These are phyloP conservation scores for Suhomyces bolitotheri DNA, from an alignment of 1,139 yeast species.

Conservation along the genomic window DNA sequence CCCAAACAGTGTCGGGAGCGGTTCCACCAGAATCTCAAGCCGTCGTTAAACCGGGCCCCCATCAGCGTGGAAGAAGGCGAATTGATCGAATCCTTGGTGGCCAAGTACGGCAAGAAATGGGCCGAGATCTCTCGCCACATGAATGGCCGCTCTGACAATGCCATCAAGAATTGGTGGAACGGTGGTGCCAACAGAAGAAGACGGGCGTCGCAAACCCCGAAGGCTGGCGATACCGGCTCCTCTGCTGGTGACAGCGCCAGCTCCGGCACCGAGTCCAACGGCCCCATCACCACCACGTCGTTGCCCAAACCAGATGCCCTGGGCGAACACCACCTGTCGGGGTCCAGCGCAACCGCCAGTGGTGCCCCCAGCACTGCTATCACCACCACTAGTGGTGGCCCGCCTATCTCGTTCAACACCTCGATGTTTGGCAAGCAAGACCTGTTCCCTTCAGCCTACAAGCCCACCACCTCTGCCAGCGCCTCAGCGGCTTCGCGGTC, in stretches of 20 bases:
- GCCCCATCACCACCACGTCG: neutral
- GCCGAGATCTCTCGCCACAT: slow-evolving; percentile 90
- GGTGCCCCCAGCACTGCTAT: slow-evolving; percentile 16
- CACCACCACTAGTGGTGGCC: slow-evolving; percentile 8
- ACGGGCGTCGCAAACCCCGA: slow-evolving; percentile 35
- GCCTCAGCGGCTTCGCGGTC: slow-evolving; percentile 22
- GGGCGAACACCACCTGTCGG: neutral
- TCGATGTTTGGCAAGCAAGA: slow-evolving; percentile 35
- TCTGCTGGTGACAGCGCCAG: neutral
- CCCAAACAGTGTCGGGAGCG: slow-evolving; percentile 94
- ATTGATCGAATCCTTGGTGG: slow-evolving; percentile 75
- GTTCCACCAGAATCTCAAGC: slow-evolving; percentile 89
- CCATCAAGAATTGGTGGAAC: slow-evolving; percentile 96
- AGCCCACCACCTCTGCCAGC: slow-evolving; percentile 14
- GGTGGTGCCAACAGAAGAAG: slow-evolving; percentile 84
- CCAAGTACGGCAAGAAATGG: slow-evolving; percentile 85
- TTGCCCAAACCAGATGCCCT: neutral
- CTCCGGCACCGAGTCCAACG: neutral
- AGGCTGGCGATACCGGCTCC: neutral
- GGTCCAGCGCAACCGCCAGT: neutral
- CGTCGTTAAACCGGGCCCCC: slow-evolving; percentile 77
- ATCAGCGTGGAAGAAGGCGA: slow-evolving; percentile 84
- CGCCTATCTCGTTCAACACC: slow-evolving; percentile 37
- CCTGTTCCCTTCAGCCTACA: slow-evolving; percentile 9
- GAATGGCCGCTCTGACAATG: slow-evolving; percentile 85